A percentile compares a stretch with the other conserved stretches of the same genome.
These are phyloP conservation scores for Leptoxyphium fumago DNA, from an alignment of 2,329 filamentous ascomycete genomes.

Conservation along the genomic window DNA sequence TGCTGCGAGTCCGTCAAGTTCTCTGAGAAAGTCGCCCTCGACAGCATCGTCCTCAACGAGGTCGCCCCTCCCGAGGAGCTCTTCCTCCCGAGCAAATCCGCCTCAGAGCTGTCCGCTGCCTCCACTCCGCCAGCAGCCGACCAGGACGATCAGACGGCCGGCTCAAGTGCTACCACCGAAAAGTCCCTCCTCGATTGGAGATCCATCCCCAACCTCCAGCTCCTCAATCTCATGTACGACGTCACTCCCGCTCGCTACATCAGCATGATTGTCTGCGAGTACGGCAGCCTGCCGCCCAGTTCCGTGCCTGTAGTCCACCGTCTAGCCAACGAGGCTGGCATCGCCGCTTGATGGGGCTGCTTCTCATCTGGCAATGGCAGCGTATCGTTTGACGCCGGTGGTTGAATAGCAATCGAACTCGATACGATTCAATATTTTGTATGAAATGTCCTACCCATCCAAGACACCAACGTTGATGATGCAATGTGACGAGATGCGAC, in stretches of 20 bases:
- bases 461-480: too few species aligned
- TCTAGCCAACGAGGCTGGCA: constrained; percentile 17
- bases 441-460: too few species aligned
- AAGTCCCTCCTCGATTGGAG: constrained; percentile 37
- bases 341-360: background rate
- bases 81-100: constrained; percentile 12
- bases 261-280: constrained; percentile 79
- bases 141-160: constrained; percentile 16
- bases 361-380: too few species aligned
- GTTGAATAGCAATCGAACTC: too few species aligned
- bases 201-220: constrained; percentile 44
- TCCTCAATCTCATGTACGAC: constrained; percentile 74
- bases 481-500: too few species aligned
- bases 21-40: constrained; percentile 73
- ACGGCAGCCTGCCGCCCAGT: constrained; percentile 71
- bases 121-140: constrained; percentile 10
- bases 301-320: constrained; percentile 66
- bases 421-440: too few species aligned
- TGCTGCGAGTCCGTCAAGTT: constrained; percentile 95
- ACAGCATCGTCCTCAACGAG: constrained; percentile 90
- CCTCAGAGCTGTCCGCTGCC: background rate
- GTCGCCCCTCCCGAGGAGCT: constrained; percentile 63
- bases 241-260: constrained; percentile 79
- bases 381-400: too few species aligned
- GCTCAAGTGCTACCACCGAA: constrained; percentile 10